Base-by-base conservation (phyloP, 2,329 filamentous ascomycete species). In the Phialophora chinensis region DNA sequence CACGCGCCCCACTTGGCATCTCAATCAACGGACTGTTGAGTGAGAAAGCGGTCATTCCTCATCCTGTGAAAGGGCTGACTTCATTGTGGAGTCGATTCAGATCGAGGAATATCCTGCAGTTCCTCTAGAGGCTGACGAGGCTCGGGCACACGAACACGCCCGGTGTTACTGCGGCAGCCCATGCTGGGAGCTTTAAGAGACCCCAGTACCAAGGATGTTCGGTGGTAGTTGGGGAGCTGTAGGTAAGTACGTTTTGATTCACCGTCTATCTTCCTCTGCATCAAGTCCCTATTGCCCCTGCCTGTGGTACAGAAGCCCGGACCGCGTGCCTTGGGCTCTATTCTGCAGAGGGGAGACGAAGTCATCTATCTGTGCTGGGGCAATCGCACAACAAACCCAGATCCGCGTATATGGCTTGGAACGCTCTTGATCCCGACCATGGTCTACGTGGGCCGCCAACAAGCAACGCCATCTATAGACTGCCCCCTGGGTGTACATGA, bases 171-270 rank as follows among this genome's bases (percentile, higher is more conserved):
- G 20, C 49, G 27, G 23, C 10, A 12, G 6, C 49, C 25, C 49
- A 52, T 52, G 49, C 49, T 27, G 20, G 17, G 23, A 8, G 4
- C 5, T 52, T 29, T 11, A 17, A 52, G 49, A 17, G 27, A 12
- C 29, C 29, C 53, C 29, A 35, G 49, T 17, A 14, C 17, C 12
- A 55, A 55, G 25, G 29, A 55, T 55, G 53, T 55, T 55, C 29
- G 53, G 27, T 33, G 53, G 53, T 55, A 55, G 53, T 55, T 55
- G 53, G 53, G 53, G 27, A 31, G 53, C 29, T 29, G 29, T 55
- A n/a, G 29, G 53, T 55, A 29, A 55, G 53, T 55, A 17, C 17
- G 14, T 35, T 17, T 20, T 55, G 23, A 35, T 23, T 17, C 3
- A 35, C n/a, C 17, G 25, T n/a, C 17, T 23, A 20, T 52, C 7